A percentile compares a stretch with the other conserved stretches of the same genome.
Conservation (phyloP, 345 rosid genomes). For the Gossypium stocksii region DNA sequence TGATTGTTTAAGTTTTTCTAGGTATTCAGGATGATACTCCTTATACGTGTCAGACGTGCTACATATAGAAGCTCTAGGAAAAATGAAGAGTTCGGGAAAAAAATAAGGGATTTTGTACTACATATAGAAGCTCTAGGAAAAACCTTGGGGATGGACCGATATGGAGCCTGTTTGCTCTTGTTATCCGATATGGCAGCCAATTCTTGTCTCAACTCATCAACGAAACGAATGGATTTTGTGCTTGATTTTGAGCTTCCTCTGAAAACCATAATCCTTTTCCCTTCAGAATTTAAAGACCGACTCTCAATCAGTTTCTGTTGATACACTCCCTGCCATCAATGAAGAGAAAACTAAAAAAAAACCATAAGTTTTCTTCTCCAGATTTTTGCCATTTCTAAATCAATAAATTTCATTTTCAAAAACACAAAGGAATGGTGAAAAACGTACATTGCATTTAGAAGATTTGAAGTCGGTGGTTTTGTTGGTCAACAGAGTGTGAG, state of each 20-base stretch:
- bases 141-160: constrained; percentile 38
- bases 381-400: too few species aligned
- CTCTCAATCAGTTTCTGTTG: constrained; percentile 29
- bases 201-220: constrained; percentile 38
- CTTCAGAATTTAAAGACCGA: constrained; percentile 35
- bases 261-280: constrained; percentile 46
- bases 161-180: background rate
- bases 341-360: background rate
- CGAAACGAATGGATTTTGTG: constrained; percentile 20
- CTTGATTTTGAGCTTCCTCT: constrained; percentile 48
- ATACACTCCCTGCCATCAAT: constrained; percentile 32
- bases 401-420: background rate
- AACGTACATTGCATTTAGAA: constrained; percentile 23
- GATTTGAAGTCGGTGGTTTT: constrained; percentile 10
- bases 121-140: background rate
- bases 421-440: background rate
- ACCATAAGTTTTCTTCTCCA: too few species aligned
- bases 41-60: too few species aligned
- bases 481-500: constrained; percentile 41
- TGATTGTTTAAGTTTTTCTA: background rate
- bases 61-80: too few species aligned
- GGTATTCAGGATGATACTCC: too few species aligned
- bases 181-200: constrained; percentile 20
- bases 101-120: too few species aligned
- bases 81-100: too few species aligned